Evolutionary conservation across 1,284 basidiomycete genomes (phyloP).

Genomic region (Erythrobasidium hasegawianum): DNA sequence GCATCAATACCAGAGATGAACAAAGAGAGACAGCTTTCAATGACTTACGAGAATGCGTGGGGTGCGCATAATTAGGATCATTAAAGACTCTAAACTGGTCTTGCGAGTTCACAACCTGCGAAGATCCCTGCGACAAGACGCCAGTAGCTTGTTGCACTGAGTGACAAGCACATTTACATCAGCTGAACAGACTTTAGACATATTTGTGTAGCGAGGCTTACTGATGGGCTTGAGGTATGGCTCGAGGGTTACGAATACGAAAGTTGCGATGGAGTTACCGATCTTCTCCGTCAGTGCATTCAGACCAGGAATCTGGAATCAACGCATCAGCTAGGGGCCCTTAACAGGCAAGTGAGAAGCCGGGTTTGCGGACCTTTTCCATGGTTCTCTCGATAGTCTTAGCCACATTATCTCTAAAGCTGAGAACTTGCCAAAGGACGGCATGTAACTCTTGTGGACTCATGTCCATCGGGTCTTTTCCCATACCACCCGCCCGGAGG

Average conservation of each 20-base stretch:
- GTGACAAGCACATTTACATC: not conserved
- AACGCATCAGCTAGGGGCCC: not conserved
- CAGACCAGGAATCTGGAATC: constrained; percentile 55
- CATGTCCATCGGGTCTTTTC: constrained; percentile 65
- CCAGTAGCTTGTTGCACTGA: constrained; percentile 43
- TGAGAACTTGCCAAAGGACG: constrained; percentile 78
- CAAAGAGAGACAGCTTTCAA: not conserved
- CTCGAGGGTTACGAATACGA: constrained; percentile 50
- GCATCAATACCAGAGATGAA: not conserved
- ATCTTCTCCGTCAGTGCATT: constrained; percentile 71
- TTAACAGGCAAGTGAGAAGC: not conserved
- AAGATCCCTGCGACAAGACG: constrained; percentile 46
- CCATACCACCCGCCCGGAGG: constrained; percentile 53
- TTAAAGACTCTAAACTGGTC: constrained; percentile 43
- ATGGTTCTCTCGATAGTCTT: constrained; percentile 79
- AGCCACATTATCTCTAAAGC: constrained; percentile 70
- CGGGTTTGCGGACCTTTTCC: constrained; percentile 53
- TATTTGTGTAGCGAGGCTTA: not conserved
- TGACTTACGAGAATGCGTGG: constrained; percentile 25
- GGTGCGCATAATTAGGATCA: constrained; percentile 43
- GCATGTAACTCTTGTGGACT: constrained; percentile 79
- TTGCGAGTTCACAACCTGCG: constrained; percentile 47
- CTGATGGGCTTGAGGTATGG: constrained; percentile 41
- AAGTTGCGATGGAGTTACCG: constrained; percentile 54
- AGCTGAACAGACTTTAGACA: not conserved